A percentile compares a stretch with the other conserved stretches of the same genome.
These are phyloP conservation scores for Peterozyma xylosa DNA, from an alignment of 805 yeast species.

Conservation along the genomic window DNA sequence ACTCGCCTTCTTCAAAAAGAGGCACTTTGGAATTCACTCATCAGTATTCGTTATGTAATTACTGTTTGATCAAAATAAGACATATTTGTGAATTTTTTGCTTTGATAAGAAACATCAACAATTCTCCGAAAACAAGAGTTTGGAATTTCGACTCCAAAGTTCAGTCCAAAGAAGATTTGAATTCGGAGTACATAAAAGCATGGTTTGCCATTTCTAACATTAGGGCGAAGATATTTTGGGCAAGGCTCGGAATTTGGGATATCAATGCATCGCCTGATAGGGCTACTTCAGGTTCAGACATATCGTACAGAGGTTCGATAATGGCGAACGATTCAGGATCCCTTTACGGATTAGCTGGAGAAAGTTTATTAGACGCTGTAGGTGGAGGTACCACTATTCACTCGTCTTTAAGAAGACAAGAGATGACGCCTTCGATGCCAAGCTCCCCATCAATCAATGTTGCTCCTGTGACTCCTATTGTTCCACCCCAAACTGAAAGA, in stretches of 20 bases:
- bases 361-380: too few species aligned
- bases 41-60: conserved; percentile 69
- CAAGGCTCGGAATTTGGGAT: conserved; percentile 78
- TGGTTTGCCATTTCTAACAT: conserved; percentile 63
- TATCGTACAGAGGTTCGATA: too few species aligned
- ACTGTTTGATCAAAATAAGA: conserved; percentile 73
- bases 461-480: too few species aligned
- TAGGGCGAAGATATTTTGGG: conserved; percentile 74
- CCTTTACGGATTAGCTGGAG: too few species aligned
- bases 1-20: conserved; percentile 11
- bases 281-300: background rate
- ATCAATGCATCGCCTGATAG: conserved; percentile 8
- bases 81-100: conserved; percentile 79
- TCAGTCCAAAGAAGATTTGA: conserved; percentile 9
- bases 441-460: too few species aligned
- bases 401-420: too few species aligned
- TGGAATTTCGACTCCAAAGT: conserved; percentile 49
- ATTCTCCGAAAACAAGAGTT: conserved; percentile 33
- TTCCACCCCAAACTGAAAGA: too few species aligned
- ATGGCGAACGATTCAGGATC: too few species aligned
- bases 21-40: conserved; percentile 24
- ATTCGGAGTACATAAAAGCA: conserved; percentile 24
- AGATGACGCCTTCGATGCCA: too few species aligned
- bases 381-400: too few species aligned
- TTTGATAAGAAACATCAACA: conserved; percentile 55